A percentile compares a stretch with the other conserved stretches of the same genome.
Evolutionary conservation across 2,329 filamentous ascomycete species (phyloP).

Genomic region (Macroventuria anomochaeta): DNA sequence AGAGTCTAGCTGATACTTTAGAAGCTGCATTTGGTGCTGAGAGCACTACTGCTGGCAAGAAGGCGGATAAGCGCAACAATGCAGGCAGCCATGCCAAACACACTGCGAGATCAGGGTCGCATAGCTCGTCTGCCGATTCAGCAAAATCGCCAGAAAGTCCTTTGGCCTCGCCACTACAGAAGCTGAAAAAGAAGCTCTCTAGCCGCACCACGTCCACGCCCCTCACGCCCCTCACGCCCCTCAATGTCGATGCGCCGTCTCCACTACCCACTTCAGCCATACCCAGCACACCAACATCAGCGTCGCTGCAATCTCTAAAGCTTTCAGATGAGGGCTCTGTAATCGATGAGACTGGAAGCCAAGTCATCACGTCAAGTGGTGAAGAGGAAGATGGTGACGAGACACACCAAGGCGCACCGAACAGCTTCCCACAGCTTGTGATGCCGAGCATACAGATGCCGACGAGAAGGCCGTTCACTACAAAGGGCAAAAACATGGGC

Average conservation of each 20-base stretch:
- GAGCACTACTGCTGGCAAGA: constrained; percentile 26
- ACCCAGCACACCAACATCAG: constrained; percentile 66
- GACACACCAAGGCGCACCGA: constrained; percentile 41
- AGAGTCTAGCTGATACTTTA: constrained; percentile 63
- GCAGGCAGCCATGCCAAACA: constrained; percentile 37
- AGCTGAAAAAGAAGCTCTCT: constrained; percentile 32
- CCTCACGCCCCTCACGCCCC: constrained; percentile 35
- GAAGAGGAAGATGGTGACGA: constrained; percentile 59
- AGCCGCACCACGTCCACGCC: constrained; percentile 30
- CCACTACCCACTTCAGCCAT: constrained; percentile 58
- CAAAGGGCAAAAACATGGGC: constrained; percentile 81
- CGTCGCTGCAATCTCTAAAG: constrained; percentile 64
- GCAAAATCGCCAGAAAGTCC: constrained; percentile 28
- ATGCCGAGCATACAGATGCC: constrained; percentile 98
- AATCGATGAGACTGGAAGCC: constrained; percentile 62
- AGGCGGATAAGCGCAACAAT: constrained; percentile 33
- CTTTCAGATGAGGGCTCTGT: constrained; percentile 64
- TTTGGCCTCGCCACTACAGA: constrained; percentile 28
- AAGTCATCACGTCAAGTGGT: constrained; percentile 61
- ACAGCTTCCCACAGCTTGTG: constrained; percentile 75
- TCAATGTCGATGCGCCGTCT: constrained; percentile 42
- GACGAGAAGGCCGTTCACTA: constrained; percentile 84
- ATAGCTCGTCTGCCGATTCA: constrained; percentile 30
- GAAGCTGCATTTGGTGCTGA: constrained; percentile 50
- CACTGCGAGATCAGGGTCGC: constrained; percentile 29